Evolutionary conservation across 441 rosid species (phyloP), one percentile per base, ranked within the genome.

Genomic region (Jatropha multifida): DNA sequence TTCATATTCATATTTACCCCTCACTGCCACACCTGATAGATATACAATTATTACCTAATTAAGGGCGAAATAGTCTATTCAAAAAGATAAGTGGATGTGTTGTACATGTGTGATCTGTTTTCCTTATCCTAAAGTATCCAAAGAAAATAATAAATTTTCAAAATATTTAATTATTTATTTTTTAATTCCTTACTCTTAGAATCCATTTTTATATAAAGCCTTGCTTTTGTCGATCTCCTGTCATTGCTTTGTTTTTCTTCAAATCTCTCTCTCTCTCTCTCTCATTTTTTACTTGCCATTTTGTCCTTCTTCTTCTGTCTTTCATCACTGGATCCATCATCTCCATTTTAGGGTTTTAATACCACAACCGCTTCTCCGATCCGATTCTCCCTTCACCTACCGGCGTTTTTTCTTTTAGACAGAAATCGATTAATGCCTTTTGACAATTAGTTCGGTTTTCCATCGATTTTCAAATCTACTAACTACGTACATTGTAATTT

Each of bases 161-260:
- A 26, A 60, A 40, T 55, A 3, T 51, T 51, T 51, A 46, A 7
- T 8, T 46, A 44, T 46, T 46, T 46, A 46, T 44, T 51, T 44
- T 49, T 74, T 71, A 54, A 64, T 76, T 38, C 54, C 20, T 54
- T 5, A 75, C 77, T 74, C 77, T 46, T 40, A 75, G 37, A 61
- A 26, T 65, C 75, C 72, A 42, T 76, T 65, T 55, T 64, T 72
- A 61, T 13, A 48, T 60, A 49, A 2, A 32, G 48, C 60, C 49
- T 49, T 52, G 63, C 1, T 54, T 18, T 40, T 23, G 54, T 17
- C 52, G 48, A 8, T 20, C n/a, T 54, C 4, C 42, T 64, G 49
- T 63, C 42, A 27, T 64, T 59, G 72, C 72, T 77, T 44, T 66
- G 26, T 56, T 66, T 51, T 54, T 61, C 68, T 68, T 49, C 72